These are phyloP conservation scores for Madurella mycetomatis DNA, from an alignment of 2,329 filamentous ascomycete genomes.

Conservation along the genomic window DNA sequence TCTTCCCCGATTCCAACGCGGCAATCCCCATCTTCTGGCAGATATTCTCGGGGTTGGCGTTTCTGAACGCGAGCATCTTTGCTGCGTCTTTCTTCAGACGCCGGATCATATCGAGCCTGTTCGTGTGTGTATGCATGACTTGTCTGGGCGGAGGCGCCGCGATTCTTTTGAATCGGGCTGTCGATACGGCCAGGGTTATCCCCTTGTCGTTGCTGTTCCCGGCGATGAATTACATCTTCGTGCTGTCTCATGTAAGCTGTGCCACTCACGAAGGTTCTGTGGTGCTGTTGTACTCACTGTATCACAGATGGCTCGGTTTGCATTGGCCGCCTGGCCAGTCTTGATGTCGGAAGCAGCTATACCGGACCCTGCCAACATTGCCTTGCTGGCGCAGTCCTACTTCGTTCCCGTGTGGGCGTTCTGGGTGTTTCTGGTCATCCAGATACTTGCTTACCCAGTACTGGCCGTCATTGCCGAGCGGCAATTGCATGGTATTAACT, in stretches of 20 bases:
- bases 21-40: conserved; percentile 40
- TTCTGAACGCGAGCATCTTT: conserved; percentile 65
- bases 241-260: conserved; percentile 24
- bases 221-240: conserved; percentile 32
- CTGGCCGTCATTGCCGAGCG: conserved; percentile 33
- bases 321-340: conserved; percentile 20
- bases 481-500: conserved; percentile 33
- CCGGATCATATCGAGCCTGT: conserved; percentile 18
- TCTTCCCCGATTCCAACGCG: conserved; percentile 29
- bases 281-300: not conserved
- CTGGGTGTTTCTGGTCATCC: conserved; percentile 31
- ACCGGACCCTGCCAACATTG: not conserved
- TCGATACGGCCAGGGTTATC: conserved; percentile 18
- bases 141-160: conserved; percentile 17
- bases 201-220: conserved; percentile 29
- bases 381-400: conserved; percentile 7
- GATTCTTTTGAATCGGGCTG: conserved; percentile 11
- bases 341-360: conserved; percentile 9
- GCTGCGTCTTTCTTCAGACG: conserved; percentile 35
- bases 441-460: conserved; percentile 33
- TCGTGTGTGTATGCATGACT: conserved; percentile 12
- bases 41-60: conserved; percentile 44
- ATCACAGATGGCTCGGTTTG: conserved; percentile 21
- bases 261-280: not conserved
- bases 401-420: conserved; percentile 28